Conservation (phyloP, 192 early-diverging fungal species). For the Backusella luteola region DNA sequence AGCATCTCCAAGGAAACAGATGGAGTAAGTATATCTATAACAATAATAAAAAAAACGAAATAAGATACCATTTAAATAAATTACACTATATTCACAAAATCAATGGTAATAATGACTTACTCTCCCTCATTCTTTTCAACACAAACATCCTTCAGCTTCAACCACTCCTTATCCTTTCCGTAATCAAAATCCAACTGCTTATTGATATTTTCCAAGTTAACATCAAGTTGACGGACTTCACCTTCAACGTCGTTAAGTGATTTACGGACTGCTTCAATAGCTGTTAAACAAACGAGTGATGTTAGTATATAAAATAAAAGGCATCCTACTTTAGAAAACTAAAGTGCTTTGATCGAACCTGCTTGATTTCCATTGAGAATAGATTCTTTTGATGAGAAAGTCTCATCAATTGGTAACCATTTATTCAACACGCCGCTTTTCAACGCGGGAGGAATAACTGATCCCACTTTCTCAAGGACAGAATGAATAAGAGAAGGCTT, state of each 20-base stretch:
- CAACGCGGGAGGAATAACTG: background rate
- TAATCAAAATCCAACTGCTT: constrained; percentile 63
- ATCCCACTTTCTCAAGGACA: constrained; percentile 12
- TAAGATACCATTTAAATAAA: constrained; percentile 42
- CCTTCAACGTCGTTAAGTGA: constrained; percentile 26
- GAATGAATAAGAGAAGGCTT: constrained; percentile 1
- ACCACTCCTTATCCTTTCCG: constrained; percentile 70
- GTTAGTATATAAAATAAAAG: constrained; percentile 4
- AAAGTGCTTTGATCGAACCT: constrained; percentile 25
- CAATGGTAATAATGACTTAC: constrained; percentile 39
- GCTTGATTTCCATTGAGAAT: constrained; percentile 12
- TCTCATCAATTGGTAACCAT: constrained; percentile 5
- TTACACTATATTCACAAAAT: background rate
- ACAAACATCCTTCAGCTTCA: constrained; percentile 68
- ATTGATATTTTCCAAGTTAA: constrained; percentile 44
- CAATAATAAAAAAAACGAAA: background rate
- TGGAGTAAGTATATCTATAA: constrained; percentile 56
- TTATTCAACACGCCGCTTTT: background rate
- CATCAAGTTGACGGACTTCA: constrained; percentile 27
- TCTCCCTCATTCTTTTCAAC: constrained; percentile 63
- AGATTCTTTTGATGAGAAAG: background rate
- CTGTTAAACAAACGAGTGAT: constrained; percentile 17
- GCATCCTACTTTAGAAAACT: constrained; percentile 19
- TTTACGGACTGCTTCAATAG: constrained; percentile 21
- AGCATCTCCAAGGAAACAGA: constrained; percentile 78